Base-by-base conservation (phyloP, 768 basidiomycete genomes). In the Collybiopsis luxurians region DNA sequence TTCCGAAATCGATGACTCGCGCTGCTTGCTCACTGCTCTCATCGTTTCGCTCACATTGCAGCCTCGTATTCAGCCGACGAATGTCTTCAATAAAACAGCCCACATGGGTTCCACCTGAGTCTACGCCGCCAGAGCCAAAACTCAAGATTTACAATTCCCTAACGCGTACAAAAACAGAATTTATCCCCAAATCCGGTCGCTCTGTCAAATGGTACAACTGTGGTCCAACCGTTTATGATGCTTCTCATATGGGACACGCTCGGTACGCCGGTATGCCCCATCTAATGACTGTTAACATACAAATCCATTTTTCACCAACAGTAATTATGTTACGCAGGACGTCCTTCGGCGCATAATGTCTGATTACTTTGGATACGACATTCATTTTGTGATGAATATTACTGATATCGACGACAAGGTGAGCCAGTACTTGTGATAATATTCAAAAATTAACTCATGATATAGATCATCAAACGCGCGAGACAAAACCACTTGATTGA, bases 371-470 rank as follows among this genome's bases (percentile, higher is more conserved):
- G 90, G 92, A 24, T 98, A 95, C 66, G 92, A 98, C 67, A 89
- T 99, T 55, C 93, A 98, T 69, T 97, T 98, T 67, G 96, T 98
- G 44, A 97, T 97, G 94, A 99, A 99, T 71, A 85, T 99, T 63
- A 99, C 97, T 4, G 96, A 99, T 71, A 97, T 99, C 59, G 97
- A 99, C 66, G 97, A 98, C 81, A 99, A 99, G 85, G 96, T 91
- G 58, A 53, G 75, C 58, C 10, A 6, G 15, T 30, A 15, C 46
- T 24, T 13, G 28, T 30, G 11, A 7, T 26, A 57, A 36, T 15
- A 12, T 21, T 15, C 56, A 7, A 55, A 50, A 4, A 21, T 53
- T 53, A 43, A 48, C 13, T 38, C n/a, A 36, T 12, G 26, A 21
- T 31, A 19, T 63, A 98, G 97, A 99, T 98, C 69, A 98, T 98